Percentiles rank a stretch among this genome's conserved stretches.
phyloP scores from a whole-genome alignment of 2,329 filamentous ascomycete genomes.

The Ophiostoma montium region DNA sequence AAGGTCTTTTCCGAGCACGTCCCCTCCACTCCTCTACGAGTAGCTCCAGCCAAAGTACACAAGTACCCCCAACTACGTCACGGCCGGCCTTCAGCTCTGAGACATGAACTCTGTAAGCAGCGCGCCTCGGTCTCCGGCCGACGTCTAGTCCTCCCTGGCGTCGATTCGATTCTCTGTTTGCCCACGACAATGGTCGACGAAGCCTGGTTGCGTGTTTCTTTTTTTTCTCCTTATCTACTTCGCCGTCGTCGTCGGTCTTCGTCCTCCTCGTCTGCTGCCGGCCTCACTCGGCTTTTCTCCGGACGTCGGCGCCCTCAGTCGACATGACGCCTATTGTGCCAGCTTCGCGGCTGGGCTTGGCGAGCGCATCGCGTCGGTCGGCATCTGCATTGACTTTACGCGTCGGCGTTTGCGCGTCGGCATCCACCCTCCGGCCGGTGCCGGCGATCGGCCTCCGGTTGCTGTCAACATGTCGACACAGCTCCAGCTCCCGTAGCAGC shows the following conservation, averaged over 20 bases:
- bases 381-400: background rate
- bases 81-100: background rate
- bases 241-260: background rate
- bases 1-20: background rate
- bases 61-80: slow-evolving; percentile 9
- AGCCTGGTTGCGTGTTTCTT: background rate
- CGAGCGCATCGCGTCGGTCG: background rate
- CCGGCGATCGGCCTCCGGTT: background rate
- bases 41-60: no score
- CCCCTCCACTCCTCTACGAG: no score
- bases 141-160: background rate
- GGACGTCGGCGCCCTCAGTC: no score
- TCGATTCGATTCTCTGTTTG: no score
- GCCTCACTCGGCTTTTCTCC: background rate
- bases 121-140: background rate
- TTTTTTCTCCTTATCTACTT: background rate
- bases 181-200: background rate
- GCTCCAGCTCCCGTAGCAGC: background rate
- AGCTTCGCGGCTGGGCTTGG: background rate
- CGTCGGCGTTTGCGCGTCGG: background rate
- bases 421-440: background rate
- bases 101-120: slow-evolving; percentile 1
- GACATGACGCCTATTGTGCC: background rate
- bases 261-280: background rate
- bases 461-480: background rate